phyloP scores from a whole-genome alignment of 768 basidiomycete genomes.

The Psilocybe sp. region DNA sequence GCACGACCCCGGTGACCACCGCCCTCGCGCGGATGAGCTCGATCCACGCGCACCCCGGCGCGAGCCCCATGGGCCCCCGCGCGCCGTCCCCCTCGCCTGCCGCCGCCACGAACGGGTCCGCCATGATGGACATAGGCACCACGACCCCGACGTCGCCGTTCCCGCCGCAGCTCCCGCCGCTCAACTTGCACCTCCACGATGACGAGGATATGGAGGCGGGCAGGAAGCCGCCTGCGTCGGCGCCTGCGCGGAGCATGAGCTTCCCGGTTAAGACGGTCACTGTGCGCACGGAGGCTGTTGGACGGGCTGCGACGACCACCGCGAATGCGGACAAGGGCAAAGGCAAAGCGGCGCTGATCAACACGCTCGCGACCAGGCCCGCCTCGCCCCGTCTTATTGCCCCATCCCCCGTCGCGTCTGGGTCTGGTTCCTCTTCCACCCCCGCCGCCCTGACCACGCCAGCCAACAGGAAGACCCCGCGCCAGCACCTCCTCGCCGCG shows the following conservation, averaged over 20 bases:
- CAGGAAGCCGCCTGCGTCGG: no score
- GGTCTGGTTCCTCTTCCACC: background rate
- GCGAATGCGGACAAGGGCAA: no score
- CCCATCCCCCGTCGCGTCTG: no score
- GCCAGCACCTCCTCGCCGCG: slow-evolving; percentile 12
- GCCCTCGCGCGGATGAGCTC: background rate
- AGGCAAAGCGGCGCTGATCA: slow-evolving; percentile 1
- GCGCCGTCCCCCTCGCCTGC: slow-evolving; percentile 2
- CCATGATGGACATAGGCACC: no score
- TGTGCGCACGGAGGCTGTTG: no score
- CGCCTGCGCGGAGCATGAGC: no score
- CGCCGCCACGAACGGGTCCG: no score
- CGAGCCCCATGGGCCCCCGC: background rate
- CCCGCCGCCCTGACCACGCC: background rate
- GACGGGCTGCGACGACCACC: no score
- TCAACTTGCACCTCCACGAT: no score
- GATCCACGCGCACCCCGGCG: no score
- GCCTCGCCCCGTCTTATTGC: background rate
- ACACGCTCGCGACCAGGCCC: background rate
- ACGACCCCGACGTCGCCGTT: slow-evolving; percentile 2
- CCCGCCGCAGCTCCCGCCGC: slow-evolving; percentile 5
- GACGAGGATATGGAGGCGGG: no score
- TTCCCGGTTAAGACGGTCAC: no score
- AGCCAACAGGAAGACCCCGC: slow-evolving; percentile 7
- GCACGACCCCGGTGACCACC: background rate